Conservation (phyloP, 225 moss, liverwort and hornwort genomes). For the Bryoerythrophyllum caledonicum region DNA sequence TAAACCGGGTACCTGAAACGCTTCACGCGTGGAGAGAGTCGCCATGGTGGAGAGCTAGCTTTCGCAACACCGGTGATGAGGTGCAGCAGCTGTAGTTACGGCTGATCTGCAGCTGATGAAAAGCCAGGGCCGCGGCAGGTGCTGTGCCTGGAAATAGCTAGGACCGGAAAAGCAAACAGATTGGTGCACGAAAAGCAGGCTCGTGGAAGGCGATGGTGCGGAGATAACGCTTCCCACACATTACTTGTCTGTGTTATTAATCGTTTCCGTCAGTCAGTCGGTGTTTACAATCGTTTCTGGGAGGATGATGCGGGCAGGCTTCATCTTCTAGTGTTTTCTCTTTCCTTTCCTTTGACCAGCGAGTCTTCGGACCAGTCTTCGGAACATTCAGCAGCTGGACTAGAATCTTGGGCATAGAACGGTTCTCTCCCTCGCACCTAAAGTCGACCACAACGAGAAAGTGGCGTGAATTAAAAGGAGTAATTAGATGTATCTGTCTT, state of each 20-base stretch:
- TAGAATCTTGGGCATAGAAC: no score
- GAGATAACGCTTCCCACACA: not conserved
- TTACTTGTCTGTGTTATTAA: not conserved
- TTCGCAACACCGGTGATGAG: not conserved
- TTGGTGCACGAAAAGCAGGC: not conserved
- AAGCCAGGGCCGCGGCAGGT: not conserved
- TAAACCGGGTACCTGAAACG: constrained; percentile 33
- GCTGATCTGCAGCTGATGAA: no score
- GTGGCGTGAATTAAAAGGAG: no score
- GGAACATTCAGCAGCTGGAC: no score
- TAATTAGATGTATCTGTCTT: no score
- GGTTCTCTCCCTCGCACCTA: no score
- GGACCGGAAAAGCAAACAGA: not conserved
- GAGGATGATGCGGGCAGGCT: no score
- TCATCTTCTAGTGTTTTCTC: no score
- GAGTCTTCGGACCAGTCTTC: no score
- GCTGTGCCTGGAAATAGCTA: not conserved
- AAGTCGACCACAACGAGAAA: no score
- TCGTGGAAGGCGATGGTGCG: not conserved
- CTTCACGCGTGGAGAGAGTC: constrained; percentile 22
- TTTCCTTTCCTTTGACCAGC: not conserved
- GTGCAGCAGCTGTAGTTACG: not conserved
- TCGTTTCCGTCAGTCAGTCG: not conserved
- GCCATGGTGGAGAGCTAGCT: constrained; percentile 20
- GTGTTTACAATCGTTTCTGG: no score